Conservation (phyloP, 768 basidiomycete species). For the Amanita rubescens region DNA sequence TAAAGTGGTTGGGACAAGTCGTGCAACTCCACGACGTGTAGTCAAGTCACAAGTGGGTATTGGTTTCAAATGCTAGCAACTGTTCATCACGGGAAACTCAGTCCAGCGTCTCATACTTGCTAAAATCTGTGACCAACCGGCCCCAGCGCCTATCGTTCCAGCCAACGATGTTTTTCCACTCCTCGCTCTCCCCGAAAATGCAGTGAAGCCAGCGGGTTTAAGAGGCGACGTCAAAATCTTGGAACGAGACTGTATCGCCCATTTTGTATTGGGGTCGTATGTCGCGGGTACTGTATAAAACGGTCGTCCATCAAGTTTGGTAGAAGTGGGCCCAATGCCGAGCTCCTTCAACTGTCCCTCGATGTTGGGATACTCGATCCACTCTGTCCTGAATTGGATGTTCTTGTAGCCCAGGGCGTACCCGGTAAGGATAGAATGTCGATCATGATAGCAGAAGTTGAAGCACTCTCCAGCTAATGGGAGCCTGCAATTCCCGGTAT, state of each 20-base stretch:
- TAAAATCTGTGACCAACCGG: slow-evolving; percentile 20
- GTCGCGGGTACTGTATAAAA: slow-evolving; percentile 36
- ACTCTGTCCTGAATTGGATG: slow-evolving; percentile 32
- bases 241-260: slow-evolving; percentile 29
- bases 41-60: slow-evolving; percentile 22
- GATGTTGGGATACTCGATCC: slow-evolving; percentile 39
- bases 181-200: slow-evolving; percentile 28
- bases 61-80: slow-evolving; percentile 79
- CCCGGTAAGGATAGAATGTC: slow-evolving; percentile 9
- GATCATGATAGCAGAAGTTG: too few species aligned
- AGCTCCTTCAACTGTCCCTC: slow-evolving; percentile 22
- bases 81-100: background rate
- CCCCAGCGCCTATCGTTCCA: slow-evolving; percentile 37
- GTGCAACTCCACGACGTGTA: too few species aligned
- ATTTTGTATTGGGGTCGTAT: slow-evolving; percentile 31
- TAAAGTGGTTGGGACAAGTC: too few species aligned
- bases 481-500: slow-evolving; percentile 22
- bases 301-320: slow-evolving; percentile 22
- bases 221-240: slow-evolving; percentile 31
- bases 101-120: slow-evolving; percentile 17
- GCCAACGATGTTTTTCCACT: slow-evolving; percentile 32
- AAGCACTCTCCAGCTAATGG: slow-evolving; percentile 18
- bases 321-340: slow-evolving; percentile 23
- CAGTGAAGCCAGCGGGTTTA: slow-evolving; percentile 24
- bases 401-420: slow-evolving; percentile 24